phyloP scores from a whole-genome alignment of 192 early-diverging fungal species.

The Backusella tuberculispora region DNA sequence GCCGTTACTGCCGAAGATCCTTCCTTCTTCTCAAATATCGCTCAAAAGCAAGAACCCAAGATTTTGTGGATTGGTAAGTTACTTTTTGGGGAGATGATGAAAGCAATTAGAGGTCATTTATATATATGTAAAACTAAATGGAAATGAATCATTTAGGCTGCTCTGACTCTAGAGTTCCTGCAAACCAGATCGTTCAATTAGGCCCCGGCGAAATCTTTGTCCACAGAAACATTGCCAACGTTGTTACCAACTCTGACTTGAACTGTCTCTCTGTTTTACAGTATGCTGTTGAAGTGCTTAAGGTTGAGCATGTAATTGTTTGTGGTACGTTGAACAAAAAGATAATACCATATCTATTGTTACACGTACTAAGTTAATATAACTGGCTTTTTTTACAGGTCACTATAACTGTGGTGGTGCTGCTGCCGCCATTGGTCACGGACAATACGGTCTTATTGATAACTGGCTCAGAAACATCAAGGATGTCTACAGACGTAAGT shows the following conservation, averaged over 20 bases:
- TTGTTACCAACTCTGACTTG: conserved; percentile 80
- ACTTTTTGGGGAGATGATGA: background rate
- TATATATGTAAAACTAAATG: background rate
- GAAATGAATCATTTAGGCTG: conserved; percentile 58
- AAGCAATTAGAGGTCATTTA: background rate
- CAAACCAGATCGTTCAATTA: conserved; percentile 71
- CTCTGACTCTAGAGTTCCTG: conserved; percentile 91
- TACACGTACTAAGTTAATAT: background rate
- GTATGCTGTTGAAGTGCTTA: conserved; percentile 90
- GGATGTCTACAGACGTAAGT: conserved; percentile 74
- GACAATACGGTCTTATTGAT: conserved; percentile 80
- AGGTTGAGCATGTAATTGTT: conserved; percentile 92
- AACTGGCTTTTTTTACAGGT: conserved; percentile 22
- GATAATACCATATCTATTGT: background rate
- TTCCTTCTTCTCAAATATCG: conserved; percentile 71
- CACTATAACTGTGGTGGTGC: conserved; percentile 80
- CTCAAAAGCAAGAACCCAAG: conserved; percentile 78
- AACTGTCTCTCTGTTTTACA: conserved; percentile 86
- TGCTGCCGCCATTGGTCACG: conserved; percentile 58
- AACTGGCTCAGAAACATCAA: conserved; percentile 92
- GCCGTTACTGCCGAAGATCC: conserved; percentile 62
- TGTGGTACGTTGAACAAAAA: conserved; percentile 59
- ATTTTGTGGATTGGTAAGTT: conserved; percentile 81
- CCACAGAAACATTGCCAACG: conserved; percentile 97
- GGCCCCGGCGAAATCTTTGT: conserved; percentile 91